Evolutionary conservation across 176 grass and related monocot genomes (phyloP), one percentile per base, ranked within the genome.

Genomic region (Eremochloa ophiuroides): DNA sequence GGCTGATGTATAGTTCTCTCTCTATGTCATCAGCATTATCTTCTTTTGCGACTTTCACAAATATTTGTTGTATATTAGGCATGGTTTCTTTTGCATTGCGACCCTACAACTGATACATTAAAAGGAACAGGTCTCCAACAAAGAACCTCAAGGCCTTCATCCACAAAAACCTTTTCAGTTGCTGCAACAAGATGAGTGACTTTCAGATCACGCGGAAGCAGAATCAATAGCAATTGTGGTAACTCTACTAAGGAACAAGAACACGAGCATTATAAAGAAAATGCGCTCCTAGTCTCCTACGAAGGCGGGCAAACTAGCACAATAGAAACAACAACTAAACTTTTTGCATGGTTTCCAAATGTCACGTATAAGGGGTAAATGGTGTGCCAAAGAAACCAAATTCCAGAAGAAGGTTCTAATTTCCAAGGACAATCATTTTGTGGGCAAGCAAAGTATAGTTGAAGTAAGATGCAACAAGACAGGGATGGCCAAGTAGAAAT

Each of bases 101-200:
- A 46, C 97, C 97, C 97, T 62, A 99, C 97, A 29, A 99, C 85
- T 59, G 93, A 89, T 61, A 61, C 62, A 85, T 91, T 90, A 65
- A 91, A 89, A 66, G 97, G 97, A 89, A 99, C 93, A 53, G 85
- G 23, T 82, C 97, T 93, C 97, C 97, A 99, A 25, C 97, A 89
- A 82, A 99, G 76, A 84, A 99, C 88, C 87, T 99, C 93, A 84
- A 99, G 88, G 33, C 93, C 97, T 86, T 99, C 93, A 31, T 93
- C 90, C 82, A 51, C 82, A 68, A 99, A 96, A 83, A 90, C 69
- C 91, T 93, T 99, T 29, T 58, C 76, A 70, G 93, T 93, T 75
- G 89, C 97, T 99, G 91, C 70, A 80, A 83, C 76, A 83, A 29
- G 16, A 93, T 50, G 85, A 48, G 56, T 25, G 76, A 25, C 11